Conservation (phyloP, 441 rosid genomes). For the Pelargonium myrrhifolium region DNA sequence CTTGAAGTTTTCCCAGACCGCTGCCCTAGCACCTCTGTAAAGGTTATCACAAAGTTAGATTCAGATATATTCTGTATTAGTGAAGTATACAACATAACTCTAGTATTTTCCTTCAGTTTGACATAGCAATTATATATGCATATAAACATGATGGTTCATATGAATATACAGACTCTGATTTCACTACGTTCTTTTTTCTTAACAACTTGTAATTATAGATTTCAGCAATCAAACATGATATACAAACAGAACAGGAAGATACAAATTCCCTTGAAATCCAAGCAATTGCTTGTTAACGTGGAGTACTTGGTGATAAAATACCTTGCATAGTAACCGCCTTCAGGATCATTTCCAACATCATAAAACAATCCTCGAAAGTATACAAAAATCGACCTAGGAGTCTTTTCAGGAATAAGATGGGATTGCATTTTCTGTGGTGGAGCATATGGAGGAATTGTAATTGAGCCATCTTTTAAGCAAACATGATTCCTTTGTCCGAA, state of each 20-base stretch:
- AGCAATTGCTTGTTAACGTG: background rate
- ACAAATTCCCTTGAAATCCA: background rate
- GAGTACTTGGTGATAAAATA: constrained; percentile 19
- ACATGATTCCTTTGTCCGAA: constrained; percentile 72
- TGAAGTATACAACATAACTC: constrained; percentile 7
- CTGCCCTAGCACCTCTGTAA: constrained; percentile 64
- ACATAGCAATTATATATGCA: background rate
- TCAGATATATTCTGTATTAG: background rate
- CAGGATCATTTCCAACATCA: constrained; percentile 74
- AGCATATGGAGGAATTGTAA: constrained; percentile 74
- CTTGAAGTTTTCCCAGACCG: constrained; percentile 79
- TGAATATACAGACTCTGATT: too few species aligned
- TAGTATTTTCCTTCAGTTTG: background rate
- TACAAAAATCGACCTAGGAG: constrained; percentile 68
- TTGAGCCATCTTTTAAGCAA: constrained; percentile 67
- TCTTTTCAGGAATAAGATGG: constrained; percentile 59
- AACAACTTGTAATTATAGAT: background rate
- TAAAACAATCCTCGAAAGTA: constrained; percentile 75
- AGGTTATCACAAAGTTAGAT: background rate
- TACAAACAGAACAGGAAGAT: background rate
- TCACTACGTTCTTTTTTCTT: background rate
- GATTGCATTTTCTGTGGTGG: constrained; percentile 81
- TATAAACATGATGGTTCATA: too few species aligned
- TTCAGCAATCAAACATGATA: background rate
- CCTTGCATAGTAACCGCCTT: constrained; percentile 79